phyloP scores from a whole-genome alignment of 768 basidiomycete species.

The Leccinum aurantiacum region DNA sequence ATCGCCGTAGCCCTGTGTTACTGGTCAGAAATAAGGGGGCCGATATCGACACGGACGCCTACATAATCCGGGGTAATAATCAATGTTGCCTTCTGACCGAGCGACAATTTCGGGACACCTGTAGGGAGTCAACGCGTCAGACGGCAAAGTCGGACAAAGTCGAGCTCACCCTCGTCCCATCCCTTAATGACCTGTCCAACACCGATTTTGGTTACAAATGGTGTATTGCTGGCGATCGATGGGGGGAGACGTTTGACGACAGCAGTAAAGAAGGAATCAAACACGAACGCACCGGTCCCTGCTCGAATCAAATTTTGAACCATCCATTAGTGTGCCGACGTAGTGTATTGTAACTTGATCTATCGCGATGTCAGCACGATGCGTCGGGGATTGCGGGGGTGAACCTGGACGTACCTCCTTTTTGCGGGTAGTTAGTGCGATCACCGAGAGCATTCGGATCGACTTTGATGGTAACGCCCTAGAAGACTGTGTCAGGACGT shows the following conservation, averaged over 20 bases:
- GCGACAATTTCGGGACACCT: slow-evolving; percentile 77
- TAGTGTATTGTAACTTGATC: slow-evolving; percentile 80
- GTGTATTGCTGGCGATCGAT: slow-evolving; percentile 41
- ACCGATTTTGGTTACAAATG: slow-evolving; percentile 75
- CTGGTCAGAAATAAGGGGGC: slow-evolving; percentile 2
- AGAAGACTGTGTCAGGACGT: slow-evolving; percentile 6
- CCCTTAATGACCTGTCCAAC: slow-evolving; percentile 83
- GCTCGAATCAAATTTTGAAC: slow-evolving; percentile 73
- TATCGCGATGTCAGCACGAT: slow-evolving; percentile 36
- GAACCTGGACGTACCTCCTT: slow-evolving; percentile 55
- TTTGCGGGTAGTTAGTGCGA: slow-evolving; percentile 60
- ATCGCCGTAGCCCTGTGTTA: slow-evolving; percentile 62
- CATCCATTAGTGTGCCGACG: slow-evolving; percentile 66
- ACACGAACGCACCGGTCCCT: slow-evolving; percentile 56
- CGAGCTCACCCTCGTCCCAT: slow-evolving; percentile 79
- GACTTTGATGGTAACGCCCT: slow-evolving; percentile 78
- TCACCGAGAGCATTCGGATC: slow-evolving; percentile 61
- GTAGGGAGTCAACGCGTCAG: slow-evolving; percentile 2
- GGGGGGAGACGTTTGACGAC: slow-evolving; percentile 6
- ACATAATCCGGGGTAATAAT: slow-evolving; percentile 78
- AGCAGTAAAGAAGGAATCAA: neutral
- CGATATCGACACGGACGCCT: slow-evolving; percentile 32
- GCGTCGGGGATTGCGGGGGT: slow-evolving; percentile 8
- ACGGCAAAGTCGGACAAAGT: neutral
- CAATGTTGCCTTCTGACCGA: slow-evolving; percentile 71